Evolutionary conservation across 1,139 yeast species (phyloP).

Genomic region (Hyphopichia khmerensis): DNA sequence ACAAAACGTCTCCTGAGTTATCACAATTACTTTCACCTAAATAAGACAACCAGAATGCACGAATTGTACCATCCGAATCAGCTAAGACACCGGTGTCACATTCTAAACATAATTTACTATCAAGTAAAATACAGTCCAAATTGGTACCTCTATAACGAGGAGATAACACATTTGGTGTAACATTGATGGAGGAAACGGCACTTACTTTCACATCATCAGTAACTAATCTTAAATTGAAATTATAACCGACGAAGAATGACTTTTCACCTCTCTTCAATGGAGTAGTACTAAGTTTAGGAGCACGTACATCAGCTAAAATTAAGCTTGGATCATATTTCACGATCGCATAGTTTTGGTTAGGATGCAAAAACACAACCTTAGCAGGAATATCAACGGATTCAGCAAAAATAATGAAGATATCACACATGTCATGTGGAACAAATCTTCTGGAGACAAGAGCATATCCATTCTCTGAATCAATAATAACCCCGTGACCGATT

Average conservation of each 20-base stretch:
- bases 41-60: constrained; percentile 83
- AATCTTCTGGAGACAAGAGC: constrained; percentile 75
- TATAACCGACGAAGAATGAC: constrained; percentile 76
- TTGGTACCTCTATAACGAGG: constrained; percentile 89
- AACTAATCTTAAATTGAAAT: constrained; percentile 65
- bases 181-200: constrained; percentile 70
- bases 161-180: constrained; percentile 64
- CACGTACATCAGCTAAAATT: constrained; percentile 40
- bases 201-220: constrained; percentile 77
- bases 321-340: constrained; percentile 77
- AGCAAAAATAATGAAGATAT: constrained; percentile 76
- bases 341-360: constrained; percentile 83
- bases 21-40: constrained; percentile 61
- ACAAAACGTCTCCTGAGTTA: constrained; percentile 56
- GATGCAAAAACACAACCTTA: constrained; percentile 79
- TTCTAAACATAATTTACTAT: constrained; percentile 68
- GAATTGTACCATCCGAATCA: constrained; percentile 74
- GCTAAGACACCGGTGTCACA: constrained; percentile 81
- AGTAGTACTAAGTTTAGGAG: constrained; percentile 59
- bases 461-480: constrained; percentile 78
- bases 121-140: constrained; percentile 73
- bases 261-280: constrained; percentile 77
- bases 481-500: constrained; percentile 72
- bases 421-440: constrained; percentile 85
- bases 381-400: constrained; percentile 84